Evolutionary conservation across 2,329 filamentous ascomycete genomes (phyloP).

Genomic region (Talaromyces sp.): DNA sequence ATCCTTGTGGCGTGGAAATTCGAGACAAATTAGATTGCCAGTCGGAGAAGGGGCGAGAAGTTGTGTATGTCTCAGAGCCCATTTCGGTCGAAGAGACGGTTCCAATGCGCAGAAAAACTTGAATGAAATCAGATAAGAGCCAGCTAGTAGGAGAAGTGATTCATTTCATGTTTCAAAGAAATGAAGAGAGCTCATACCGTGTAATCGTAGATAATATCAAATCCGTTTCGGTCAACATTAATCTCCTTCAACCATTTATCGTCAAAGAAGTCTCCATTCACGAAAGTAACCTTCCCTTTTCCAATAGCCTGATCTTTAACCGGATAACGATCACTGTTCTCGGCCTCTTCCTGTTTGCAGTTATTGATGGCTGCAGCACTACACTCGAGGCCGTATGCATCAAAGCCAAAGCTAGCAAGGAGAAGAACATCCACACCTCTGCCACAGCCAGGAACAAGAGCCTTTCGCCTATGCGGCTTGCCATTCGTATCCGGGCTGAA

Average conservation of each 20-base stretch:
- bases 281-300: conserved; percentile 43
- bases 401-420: conserved; percentile 73
- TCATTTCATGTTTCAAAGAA: not conserved
- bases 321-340: conserved; percentile 37
- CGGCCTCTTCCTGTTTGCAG: conserved; percentile 39
- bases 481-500: conserved; percentile 27
- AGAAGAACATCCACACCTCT: conserved; percentile 79
- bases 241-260: conserved; percentile 44
- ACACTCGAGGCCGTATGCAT: conserved; percentile 74
- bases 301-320: conserved; percentile 39
- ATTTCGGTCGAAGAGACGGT: conserved; percentile 57
- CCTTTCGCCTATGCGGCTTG: conserved; percentile 50
- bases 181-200: conserved; percentile 49
- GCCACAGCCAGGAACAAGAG: conserved; percentile 80
- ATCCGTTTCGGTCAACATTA: conserved; percentile 36
- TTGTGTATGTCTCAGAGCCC: conserved; percentile 59
- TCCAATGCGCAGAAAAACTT: conserved; percentile 66
- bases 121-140: conserved; percentile 8
- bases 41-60: conserved; percentile 52
- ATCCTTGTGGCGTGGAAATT: conserved; percentile 76
- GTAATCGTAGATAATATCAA: conserved; percentile 63
- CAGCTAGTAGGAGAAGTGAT: conserved; percentile 2
- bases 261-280: conserved; percentile 51
- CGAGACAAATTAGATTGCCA: conserved; percentile 66
- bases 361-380: conserved; percentile 54